Evolutionary conservation across 495 filamentous ascomycete species (phyloP), one percentile per base, ranked within the genome.

Genomic region (Penicillium ucsense): DNA sequence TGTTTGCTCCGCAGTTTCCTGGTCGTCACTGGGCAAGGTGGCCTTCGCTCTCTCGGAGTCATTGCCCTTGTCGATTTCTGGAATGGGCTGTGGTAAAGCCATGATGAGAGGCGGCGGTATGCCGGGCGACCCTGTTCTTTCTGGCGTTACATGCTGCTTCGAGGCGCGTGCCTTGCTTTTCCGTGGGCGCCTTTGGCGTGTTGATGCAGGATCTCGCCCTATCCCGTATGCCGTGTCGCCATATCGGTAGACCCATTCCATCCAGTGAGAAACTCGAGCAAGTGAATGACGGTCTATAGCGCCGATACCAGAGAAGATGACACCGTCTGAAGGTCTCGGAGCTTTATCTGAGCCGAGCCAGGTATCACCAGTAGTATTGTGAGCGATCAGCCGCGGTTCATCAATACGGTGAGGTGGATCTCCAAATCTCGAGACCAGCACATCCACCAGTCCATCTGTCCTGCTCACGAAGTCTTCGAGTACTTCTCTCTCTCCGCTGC

Each of bases 401-500:
- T 49, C 52, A 5, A 34, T 27, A 4, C 47, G 46, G 2, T 28
- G 33, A 8, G 55, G 45, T 6, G 60, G 60, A 36, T 86, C 75
- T 6, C 89, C 92, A 64, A 91, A 96, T 55, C 83, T 80, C 5
- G 86, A 88, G 5, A 96, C 88, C 40, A 96, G 70, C 43, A 97
- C 53, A 63, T 98, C 92, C 12, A 94, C 76, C 48, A 81, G 80
- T 31, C 75, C 92, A 63, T 67, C 86, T 51, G 62, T 79, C 63
- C 62, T 69, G 11, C 64, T 49, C 6, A 87, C 79, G 55, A 94
- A 81, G 11, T 86, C 88, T 61, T 94, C 92, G 2, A 99, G 71
- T 1, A 96, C 91, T 55, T 89, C 89, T 56, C 90, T 70, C 67
- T 95, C 89, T 9, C 88, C 88, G 53, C 88, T 94, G 3, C 90